A percentile compares a stretch with the other conserved stretches of the same genome.
Conservation (phyloP, 768 basidiomycete species). For the Lentinula lateritia region DNA sequence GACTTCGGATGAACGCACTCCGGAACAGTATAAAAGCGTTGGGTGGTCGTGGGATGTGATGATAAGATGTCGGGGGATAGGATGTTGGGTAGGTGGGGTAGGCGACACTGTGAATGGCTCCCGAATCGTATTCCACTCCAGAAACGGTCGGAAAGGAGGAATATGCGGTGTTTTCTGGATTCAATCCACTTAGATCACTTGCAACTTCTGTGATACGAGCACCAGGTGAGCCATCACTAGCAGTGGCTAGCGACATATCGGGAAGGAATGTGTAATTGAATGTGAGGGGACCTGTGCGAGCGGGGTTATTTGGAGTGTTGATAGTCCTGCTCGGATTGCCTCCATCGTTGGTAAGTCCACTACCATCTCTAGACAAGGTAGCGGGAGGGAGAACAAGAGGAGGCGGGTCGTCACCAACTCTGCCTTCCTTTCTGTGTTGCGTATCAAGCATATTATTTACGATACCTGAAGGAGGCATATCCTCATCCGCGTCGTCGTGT, state of each 20-base stretch:
- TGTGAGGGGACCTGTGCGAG: not conserved
- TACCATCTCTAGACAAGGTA: not conserved
- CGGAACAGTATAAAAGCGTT: constrained; percentile 56
- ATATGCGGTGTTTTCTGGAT: not conserved
- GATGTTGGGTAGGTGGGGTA: not conserved
- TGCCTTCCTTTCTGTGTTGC: not conserved
- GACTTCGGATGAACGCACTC: constrained; percentile 38
- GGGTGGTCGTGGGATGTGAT: constrained; percentile 49
- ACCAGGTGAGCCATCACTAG: not conserved
- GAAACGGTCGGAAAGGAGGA: not conserved
- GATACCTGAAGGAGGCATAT: not conserved
- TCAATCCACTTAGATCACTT: not conserved
- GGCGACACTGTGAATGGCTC: not conserved
- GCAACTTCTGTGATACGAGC: not conserved
- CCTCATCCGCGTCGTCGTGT: not conserved
- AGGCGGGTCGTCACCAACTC: not conserved
- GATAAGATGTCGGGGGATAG: constrained; percentile 3
- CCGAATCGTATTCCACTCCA: not conserved
- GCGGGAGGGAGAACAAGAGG: not conserved
- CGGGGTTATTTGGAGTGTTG: not conserved
- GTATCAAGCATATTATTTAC: not conserved
- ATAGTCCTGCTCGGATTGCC: not conserved
- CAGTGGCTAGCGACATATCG: not conserved
- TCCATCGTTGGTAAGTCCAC: too few species aligned
- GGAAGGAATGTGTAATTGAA: constrained; percentile 4